Evolutionary conservation across 2,329 filamentous ascomycete species (phyloP).

Genomic region (Capronia coronata): DNA sequence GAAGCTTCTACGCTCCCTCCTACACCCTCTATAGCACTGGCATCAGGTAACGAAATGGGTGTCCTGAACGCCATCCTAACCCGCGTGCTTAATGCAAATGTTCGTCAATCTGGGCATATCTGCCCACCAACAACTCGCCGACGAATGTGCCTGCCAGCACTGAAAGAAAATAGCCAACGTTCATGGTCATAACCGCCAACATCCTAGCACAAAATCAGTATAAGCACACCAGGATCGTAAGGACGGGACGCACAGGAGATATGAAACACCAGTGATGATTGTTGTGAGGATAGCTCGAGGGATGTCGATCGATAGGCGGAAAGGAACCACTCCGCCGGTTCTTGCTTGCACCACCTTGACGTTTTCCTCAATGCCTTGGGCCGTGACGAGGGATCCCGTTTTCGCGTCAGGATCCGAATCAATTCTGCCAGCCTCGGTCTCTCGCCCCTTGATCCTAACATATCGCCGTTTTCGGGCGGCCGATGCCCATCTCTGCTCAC

Average conservation of each 20-base stretch:
- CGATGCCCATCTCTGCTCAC: constrained; percentile 62
- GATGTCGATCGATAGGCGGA: constrained; percentile 74
- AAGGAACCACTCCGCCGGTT: constrained; percentile 54
- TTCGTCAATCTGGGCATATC: constrained; percentile 52
- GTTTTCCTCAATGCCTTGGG: constrained; percentile 73
- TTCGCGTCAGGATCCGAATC: constrained; percentile 57
- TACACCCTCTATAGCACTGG: not conserved
- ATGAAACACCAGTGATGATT: constrained; percentile 68
- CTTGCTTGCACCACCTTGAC: constrained; percentile 63
- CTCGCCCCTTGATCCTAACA: constrained; percentile 62
- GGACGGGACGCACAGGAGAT: constrained; percentile 65
- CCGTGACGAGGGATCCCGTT: constrained; percentile 58
- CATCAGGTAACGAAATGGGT: not conserved
- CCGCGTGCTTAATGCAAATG: constrained; percentile 39
- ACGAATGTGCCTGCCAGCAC: constrained; percentile 73
- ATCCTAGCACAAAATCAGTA: constrained; percentile 52
- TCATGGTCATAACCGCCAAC: constrained; percentile 86
- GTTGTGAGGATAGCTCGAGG: constrained; percentile 65
- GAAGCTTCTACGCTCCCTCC: no score
- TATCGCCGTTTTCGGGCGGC: constrained; percentile 68
- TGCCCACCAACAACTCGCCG: constrained; percentile 74
- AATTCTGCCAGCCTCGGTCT: constrained; percentile 53
- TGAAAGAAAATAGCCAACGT: constrained; percentile 76
- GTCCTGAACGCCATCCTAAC: not conserved
- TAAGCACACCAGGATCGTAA: not conserved